Percentiles rank a stretch among this genome's conserved stretches.
phyloP scores from a whole-genome alignment of 2,329 filamentous ascomycete genomes.

The Mariannaea elegans region DNA sequence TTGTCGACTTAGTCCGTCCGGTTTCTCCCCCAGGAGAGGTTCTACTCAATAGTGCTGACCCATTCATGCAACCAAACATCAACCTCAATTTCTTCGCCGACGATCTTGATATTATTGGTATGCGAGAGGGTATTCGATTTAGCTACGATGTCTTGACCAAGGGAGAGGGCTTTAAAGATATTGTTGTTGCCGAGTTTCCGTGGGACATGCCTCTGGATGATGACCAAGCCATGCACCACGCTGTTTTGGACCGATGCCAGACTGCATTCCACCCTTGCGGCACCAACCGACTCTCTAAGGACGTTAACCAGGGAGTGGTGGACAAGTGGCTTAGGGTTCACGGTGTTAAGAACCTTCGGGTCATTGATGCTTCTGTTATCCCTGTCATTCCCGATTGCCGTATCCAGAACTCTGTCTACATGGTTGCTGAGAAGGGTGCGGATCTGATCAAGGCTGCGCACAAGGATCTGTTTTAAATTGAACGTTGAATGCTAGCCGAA shows the following conservation, averaged over 20 bases:
- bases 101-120: conserved; percentile 63
- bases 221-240: conserved; percentile 64
- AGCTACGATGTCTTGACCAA: conserved; percentile 65
- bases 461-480: neutral
- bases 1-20: conserved; percentile 57
- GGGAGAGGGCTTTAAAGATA: conserved; percentile 65
- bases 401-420: too few species aligned
- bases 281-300: conserved; percentile 60
- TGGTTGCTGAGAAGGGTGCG: conserved; percentile 62
- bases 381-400: conserved; percentile 65
- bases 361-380: conserved; percentile 44
- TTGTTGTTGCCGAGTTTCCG: conserved; percentile 63
- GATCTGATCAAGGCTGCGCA: neutral
- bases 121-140: conserved; percentile 66
- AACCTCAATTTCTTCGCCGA: conserved; percentile 67
- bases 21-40: conserved; percentile 59
- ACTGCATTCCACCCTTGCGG: conserved; percentile 69
- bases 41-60: conserved; percentile 63
- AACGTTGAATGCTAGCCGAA: too few species aligned
- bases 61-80: conserved; percentile 66
- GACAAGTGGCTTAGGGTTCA: conserved; percentile 24
- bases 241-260: conserved; percentile 65
- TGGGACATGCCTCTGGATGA: conserved; percentile 66
- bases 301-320: conserved; percentile 46
- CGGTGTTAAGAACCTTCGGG: conserved; percentile 24